Evolutionary conservation across 495 filamentous ascomycete genomes (phyloP).

Genomic region (Neurospora hispaniola): DNA sequence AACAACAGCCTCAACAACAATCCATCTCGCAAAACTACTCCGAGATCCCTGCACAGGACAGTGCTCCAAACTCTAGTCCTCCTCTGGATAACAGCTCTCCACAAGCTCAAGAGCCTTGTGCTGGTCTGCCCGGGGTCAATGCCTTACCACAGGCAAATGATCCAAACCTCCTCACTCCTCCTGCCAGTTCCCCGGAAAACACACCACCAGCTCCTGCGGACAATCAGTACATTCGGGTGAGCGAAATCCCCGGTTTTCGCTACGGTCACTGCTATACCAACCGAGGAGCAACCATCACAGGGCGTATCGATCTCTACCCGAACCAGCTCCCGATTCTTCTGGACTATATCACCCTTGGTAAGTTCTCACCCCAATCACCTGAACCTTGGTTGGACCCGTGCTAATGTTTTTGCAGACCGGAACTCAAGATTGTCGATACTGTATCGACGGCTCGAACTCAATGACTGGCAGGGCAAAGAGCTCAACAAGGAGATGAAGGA

Average conservation of each 20-base stretch:
- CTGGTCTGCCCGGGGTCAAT: not conserved
- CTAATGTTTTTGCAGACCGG: not conserved
- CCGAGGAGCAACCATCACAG: not conserved
- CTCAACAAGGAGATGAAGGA: slow-evolving; percentile 1
- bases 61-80: not conserved
- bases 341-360: not conserved
- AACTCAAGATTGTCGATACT: not conserved
- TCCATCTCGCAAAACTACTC: not conserved
- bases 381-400: not conserved
- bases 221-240: not conserved
- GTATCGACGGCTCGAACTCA: slow-evolving; percentile 1
- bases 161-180: not conserved
- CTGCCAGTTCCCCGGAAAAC: not conserved
- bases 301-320: not conserved
- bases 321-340: not conserved
- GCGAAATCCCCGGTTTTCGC: not conserved
- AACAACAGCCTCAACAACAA: not conserved
- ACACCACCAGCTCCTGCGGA: not conserved
- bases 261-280: not conserved
- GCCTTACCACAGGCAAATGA: not conserved
- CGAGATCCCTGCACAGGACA: not conserved
- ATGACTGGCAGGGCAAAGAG: not conserved
- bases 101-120: not conserved
- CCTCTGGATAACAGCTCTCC: not conserved
- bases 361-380: not conserved